Conservation (phyloP, 2,329 filamentous ascomycete species). For the Epichloe amarillans region DNA sequence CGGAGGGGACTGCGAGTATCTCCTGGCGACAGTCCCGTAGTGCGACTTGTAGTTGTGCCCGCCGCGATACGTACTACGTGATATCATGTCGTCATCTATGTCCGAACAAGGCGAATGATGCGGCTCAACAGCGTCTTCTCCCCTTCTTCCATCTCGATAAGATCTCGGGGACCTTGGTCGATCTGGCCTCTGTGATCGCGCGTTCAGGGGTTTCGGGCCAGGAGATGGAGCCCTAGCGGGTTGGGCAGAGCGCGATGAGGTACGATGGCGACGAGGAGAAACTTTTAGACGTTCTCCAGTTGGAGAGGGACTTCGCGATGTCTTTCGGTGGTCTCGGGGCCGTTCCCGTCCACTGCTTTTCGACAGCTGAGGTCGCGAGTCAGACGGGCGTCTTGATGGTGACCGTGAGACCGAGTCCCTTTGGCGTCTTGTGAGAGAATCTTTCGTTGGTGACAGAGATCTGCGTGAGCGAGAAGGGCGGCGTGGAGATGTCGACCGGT, state of each 20-base stretch:
- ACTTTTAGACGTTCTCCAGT: constrained; percentile 1
- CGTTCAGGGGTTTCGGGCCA: background rate
- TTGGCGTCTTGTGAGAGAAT: constrained; percentile 10
- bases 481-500: constrained; percentile 14
- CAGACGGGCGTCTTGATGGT: constrained; percentile 7
- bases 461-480: constrained; percentile 16
- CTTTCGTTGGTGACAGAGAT: constrained; percentile 14
- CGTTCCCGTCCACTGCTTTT: constrained; percentile 1
- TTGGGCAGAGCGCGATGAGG: constrained; percentile 13
- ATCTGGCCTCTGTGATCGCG: constrained; percentile 1
- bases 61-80: constrained; percentile 29
- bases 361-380: background rate
- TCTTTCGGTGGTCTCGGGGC: constrained; percentile 4
- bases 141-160: constrained; percentile 15
- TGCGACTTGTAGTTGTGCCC: constrained; percentile 26
- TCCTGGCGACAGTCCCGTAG: constrained; percentile 23
- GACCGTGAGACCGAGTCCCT: constrained; percentile 15
- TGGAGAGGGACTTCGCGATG: constrained; percentile 7
- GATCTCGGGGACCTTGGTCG: constrained; percentile 16
- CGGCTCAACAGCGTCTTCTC: constrained; percentile 16
- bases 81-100: constrained; percentile 36
- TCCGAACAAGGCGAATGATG: constrained; percentile 34
- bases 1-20: constrained; percentile 29
- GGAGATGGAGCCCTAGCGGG: constrained; percentile 9
- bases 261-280: constrained; percentile 5